Evolutionary conservation across 192 early-diverging fungal species (phyloP), one percentile per base, ranked within the genome.

Genomic region (Coemansia sp.): DNA sequence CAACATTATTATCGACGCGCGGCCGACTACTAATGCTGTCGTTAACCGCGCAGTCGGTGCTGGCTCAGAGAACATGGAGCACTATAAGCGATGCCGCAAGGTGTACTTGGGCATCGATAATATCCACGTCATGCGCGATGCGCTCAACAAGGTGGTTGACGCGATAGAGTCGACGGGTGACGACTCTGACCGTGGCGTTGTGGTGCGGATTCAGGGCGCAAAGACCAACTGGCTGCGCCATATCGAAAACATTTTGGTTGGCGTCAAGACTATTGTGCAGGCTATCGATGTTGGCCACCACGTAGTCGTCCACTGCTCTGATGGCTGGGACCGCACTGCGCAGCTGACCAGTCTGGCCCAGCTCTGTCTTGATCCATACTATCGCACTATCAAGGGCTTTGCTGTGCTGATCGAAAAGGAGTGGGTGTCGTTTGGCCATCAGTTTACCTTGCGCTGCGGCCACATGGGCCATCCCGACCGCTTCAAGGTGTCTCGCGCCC

Each of bases 241-340:
- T 69, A 90, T 99, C 58, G 79, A 75, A 32, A 88, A 86, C 30
- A 86, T 99, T 37, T 64, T 99, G 61, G 91, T 93, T 13, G 94
- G 93, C 11, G 86, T 93, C 5, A 58, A 84, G 43, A 76, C 87
- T 58, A 96, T 99, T 55, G 91, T 97, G 6, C 82, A 90, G 64
- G 89, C 82, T 41, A 86, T 99, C 4, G 69, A 89, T 5, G 75
- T 81, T 20, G 89, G 89, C 55, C 85, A 87, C 6, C 95, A 97
- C 62, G 95, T 94, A 4, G 78, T 99, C 24, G 94, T 99, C 4
- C 97, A 99, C 78, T 99, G 97, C 86, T 97, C 94, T 47, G 97
- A 99, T 71, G 97, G 97, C 12, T 99, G 97, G 97, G 97, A 99
- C 79, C 88, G 97, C 22, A 99, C 97, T 0, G 91, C 95, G 18